Percentiles rank a stretch among this genome's conserved stretches.
phyloP scores from a whole-genome alignment of 768 basidiomycete species.

The Psilocybe subaeruginosa region DNA sequence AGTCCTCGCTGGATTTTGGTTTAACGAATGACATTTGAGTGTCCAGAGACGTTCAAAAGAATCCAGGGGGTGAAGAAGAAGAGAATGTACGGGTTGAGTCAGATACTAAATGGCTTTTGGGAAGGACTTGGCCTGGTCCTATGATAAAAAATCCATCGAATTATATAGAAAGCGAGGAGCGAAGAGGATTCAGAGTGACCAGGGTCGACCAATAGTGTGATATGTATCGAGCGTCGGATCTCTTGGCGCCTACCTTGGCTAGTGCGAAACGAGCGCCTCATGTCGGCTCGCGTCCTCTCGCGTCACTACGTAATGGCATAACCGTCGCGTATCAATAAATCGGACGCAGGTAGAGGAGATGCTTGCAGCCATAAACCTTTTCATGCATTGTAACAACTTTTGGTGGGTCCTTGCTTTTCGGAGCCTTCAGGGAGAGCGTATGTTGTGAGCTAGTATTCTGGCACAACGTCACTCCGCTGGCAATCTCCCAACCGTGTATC shows the following conservation, averaged over 20 bases:
- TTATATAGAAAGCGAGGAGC: conserved; percentile 9
- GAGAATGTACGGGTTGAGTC: neutral
- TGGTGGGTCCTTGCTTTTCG: neutral
- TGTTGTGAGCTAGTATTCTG: neutral
- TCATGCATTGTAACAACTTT: neutral
- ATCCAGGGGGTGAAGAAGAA: neutral
- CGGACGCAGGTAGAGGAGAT: no score
- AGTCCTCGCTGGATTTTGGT: conserved; percentile 17
- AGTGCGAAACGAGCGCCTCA: conserved; percentile 1
- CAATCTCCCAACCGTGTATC: no score
- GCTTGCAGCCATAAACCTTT: no score
- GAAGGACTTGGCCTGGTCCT: conserved; percentile 14
- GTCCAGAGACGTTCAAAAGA: neutral
- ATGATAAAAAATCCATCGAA: conserved; percentile 10
- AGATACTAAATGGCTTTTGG: conserved; percentile 5
- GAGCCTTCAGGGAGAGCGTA: neutral
- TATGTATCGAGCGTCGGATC: conserved; percentile 3
- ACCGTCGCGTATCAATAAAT: no score
- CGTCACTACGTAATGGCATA: no score
- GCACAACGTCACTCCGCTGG: no score
- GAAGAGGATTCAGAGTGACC: neutral
- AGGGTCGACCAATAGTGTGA: conserved; percentile 3
- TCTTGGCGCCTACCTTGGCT: conserved; percentile 15
- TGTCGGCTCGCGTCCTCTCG: neutral
- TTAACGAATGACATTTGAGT: conserved; percentile 23